These are phyloP conservation scores for Colletotrichum neosansevieriae DNA, from an alignment of 2,329 filamentous ascomycete genomes.

Conservation along the genomic window DNA sequence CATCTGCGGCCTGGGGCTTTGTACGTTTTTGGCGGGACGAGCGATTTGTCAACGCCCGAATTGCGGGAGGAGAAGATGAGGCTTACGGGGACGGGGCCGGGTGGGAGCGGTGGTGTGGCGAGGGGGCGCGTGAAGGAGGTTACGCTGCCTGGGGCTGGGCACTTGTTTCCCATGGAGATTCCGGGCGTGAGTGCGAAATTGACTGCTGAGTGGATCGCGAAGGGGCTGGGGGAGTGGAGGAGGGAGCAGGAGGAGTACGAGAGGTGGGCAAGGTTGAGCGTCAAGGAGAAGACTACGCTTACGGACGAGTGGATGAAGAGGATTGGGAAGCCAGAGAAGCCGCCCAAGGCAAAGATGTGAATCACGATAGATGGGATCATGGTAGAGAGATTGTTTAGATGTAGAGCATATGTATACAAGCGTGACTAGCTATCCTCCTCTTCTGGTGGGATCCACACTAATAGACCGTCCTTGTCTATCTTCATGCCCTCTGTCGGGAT, in stretches of 20 bases:
- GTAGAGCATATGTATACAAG: constrained; percentile 33
- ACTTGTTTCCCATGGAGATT: constrained; percentile 87
- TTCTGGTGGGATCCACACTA: constrained; percentile 71
- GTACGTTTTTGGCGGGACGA: constrained; percentile 75
- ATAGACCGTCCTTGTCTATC: constrained; percentile 71
- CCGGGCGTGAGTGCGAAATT: constrained; percentile 74
- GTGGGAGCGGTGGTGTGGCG: constrained; percentile 74
- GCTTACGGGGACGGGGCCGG: constrained; percentile 72
- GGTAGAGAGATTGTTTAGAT: constrained; percentile 20
- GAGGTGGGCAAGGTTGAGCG: constrained; percentile 64
- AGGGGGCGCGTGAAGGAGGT: constrained; percentile 76
- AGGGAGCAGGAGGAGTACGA: constrained; percentile 68
- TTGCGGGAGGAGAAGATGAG: constrained; percentile 68
- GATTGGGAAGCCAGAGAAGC: constrained; percentile 50
- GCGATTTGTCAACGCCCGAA: constrained; percentile 65
- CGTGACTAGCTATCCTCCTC: constrained; percentile 41
- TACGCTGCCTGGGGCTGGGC: constrained; percentile 74
- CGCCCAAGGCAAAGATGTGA: constrained; percentile 40
- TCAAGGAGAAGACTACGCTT: constrained; percentile 67
- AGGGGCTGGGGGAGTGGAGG: constrained; percentile 69
- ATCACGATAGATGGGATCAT: neutral
- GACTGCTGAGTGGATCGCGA: constrained; percentile 67
- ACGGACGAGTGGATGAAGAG: constrained; percentile 68
- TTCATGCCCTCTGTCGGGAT: constrained; percentile 81
- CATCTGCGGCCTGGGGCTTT: constrained; percentile 73